A percentile compares a stretch with the other conserved stretches of the same genome.
Evolutionary conservation across 2,329 filamentous ascomycete species (phyloP).

Genomic region (Colletotrichum brevisporum): DNA sequence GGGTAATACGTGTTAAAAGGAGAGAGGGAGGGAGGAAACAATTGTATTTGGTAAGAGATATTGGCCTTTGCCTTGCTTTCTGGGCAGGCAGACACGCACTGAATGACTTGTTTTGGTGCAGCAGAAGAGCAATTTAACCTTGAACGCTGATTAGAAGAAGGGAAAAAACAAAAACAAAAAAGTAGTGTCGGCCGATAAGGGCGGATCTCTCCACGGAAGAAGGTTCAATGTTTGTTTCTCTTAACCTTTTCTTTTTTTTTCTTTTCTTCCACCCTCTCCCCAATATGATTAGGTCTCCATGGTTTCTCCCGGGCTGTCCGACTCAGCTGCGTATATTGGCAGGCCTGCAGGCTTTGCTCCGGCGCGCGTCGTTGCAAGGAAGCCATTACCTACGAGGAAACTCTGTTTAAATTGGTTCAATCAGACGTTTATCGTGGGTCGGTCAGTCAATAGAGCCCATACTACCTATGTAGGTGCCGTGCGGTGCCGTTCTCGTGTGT

Average conservation of each 20-base stretch:
- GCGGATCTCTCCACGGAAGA: too few species aligned
- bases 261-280: background rate
- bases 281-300: background rate
- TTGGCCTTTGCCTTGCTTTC: too few species aligned
- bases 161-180: background rate
- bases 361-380: conserved; percentile 8
- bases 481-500: too few species aligned
- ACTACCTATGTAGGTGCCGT: too few species aligned
- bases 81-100: too few species aligned
- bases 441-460: too few species aligned
- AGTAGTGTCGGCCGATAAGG: background rate
- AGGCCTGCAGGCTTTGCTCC: too few species aligned
- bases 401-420: conserved; percentile 22
- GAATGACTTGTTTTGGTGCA: too few species aligned
- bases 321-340: background rate
- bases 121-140: too few species aligned
- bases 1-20: too few species aligned
- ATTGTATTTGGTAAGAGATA: too few species aligned
- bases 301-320: conserved; percentile 1
- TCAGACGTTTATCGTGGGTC: conserved; percentile 11
- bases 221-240: background rate
- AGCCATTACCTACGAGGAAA: background rate
- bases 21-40: too few species aligned
- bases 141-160: background rate
- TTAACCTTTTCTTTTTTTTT: background rate